These are phyloP conservation scores for Solanum pennellii DNA, from an alignment of 257 asterid genomes.

Conservation along the genomic window DNA sequence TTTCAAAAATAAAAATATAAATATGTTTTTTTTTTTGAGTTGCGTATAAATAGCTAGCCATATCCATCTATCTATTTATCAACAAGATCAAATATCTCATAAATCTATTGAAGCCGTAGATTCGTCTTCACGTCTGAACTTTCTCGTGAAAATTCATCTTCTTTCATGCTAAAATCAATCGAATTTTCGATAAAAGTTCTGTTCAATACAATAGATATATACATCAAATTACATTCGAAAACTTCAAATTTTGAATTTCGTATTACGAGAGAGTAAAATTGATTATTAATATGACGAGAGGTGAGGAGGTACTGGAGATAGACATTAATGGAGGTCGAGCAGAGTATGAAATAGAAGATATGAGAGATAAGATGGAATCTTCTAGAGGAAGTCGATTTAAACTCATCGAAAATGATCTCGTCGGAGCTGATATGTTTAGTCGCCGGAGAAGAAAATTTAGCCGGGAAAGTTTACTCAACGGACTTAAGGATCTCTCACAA, in stretches of 20 bases:
- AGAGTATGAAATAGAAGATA: slow-evolving; percentile 1
- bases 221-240: not conserved
- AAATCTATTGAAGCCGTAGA: not conserved
- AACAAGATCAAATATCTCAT: not conserved
- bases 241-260: not conserved
- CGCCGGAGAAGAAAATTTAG: not conserved
- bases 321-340: not conserved
- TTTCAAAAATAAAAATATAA: too few species aligned
- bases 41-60: not conserved
- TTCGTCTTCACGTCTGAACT: not conserved
- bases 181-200: not conserved
- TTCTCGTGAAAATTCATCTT: not conserved
- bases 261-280: not conserved
- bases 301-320: not conserved
- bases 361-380: slow-evolving; percentile 9
- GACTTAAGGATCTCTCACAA: not conserved
- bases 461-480: not conserved
- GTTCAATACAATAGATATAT: not conserved
- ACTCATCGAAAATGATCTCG: not conserved
- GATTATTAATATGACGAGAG: not conserved
- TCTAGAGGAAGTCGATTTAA: slow-evolving; percentile 21
- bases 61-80: not conserved
- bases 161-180: not conserved
- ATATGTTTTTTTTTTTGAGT: not conserved
- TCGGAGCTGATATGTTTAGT: not conserved